phyloP scores from a whole-genome alignment of 2,329 filamentous ascomycete genomes.

The Colletotrichum sp. region DNA sequence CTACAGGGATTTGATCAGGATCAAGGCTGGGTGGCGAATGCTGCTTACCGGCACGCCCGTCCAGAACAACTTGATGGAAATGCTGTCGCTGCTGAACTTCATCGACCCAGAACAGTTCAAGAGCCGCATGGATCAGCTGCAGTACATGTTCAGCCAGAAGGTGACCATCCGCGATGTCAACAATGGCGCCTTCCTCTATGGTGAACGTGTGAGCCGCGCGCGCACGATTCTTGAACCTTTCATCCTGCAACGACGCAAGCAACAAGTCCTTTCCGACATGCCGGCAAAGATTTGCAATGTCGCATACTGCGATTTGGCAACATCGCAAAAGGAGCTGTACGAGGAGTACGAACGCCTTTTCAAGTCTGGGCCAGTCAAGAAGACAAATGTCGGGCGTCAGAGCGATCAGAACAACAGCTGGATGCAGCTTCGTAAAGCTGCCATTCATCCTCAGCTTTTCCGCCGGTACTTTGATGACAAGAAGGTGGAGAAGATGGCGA shows the following conservation, averaged over 20 bases:
- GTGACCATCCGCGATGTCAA: constrained; percentile 81
- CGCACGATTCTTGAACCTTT: constrained; percentile 95
- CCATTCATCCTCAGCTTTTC: constrained; percentile 90
- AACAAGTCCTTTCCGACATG: constrained; percentile 85
- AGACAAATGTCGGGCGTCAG: constrained; percentile 52
- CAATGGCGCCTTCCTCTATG: constrained; percentile 84
- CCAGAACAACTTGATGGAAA: constrained; percentile 92
- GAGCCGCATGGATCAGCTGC: constrained; percentile 77
- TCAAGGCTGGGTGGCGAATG: constrained; percentile 82
- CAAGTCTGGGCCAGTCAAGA: constrained; percentile 61
- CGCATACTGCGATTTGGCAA: constrained; percentile 80
- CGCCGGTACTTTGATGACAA: constrained; percentile 79
- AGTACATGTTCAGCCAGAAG: constrained; percentile 89
- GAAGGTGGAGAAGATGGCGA: constrained; percentile 77
- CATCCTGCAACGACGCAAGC: constrained; percentile 91
- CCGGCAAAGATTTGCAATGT: constrained; percentile 81
- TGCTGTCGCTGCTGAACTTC: constrained; percentile 90
- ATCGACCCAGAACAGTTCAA: constrained; percentile 87
- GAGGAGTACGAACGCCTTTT: constrained; percentile 68
- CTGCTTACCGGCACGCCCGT: constrained; percentile 90
- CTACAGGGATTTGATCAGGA: constrained; percentile 79
- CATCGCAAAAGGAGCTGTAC: constrained; percentile 77
- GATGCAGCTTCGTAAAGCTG: constrained; percentile 91
- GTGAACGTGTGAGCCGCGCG: constrained; percentile 84
- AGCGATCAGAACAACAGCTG: constrained; percentile 74